Conservation (phyloP, 83 land plant genomes). For the Picea engelmannii region DNA sequence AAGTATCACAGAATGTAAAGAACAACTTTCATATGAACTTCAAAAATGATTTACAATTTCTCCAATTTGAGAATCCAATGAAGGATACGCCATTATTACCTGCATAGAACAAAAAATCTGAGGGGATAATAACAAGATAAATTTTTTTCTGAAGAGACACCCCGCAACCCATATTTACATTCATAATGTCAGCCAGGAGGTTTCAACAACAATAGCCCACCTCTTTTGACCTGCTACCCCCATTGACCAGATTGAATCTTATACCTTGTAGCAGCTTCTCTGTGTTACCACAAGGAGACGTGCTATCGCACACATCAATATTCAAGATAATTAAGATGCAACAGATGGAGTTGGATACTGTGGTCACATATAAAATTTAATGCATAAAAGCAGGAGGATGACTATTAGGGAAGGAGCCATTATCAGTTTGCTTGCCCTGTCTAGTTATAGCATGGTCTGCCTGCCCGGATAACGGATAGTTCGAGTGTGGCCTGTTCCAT, state of each 20-base stretch:
- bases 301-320: neutral
- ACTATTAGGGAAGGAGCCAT: conserved; percentile 3
- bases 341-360: neutral
- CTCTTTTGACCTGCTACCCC: neutral
- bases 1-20: too few relatives aligned
- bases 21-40: conserved; percentile 9
- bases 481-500: conserved; percentile 33
- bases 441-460: conserved; percentile 4
- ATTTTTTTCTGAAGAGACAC: neutral
- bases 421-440: conserved; percentile 17
- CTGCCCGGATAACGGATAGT: conserved; percentile 20
- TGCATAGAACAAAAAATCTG: conserved; percentile 15
- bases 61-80: conserved; percentile 22
- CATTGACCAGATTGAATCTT: neutral
- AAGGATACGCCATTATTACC: conserved; percentile 19
- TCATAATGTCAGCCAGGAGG: conserved; percentile 9
- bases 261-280: conserved; percentile 5
- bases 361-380: neutral
- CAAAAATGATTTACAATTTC: conserved; percentile 22
- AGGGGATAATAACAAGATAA: neutral
- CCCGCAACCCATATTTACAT: conserved; percentile 19
- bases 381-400: conserved; percentile 3
- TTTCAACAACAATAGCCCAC: neutral
- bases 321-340: neutral
- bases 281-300: neutral